Evolutionary conservation across 805 yeast species (phyloP).

Genomic region (Komagataella populi): DNA sequence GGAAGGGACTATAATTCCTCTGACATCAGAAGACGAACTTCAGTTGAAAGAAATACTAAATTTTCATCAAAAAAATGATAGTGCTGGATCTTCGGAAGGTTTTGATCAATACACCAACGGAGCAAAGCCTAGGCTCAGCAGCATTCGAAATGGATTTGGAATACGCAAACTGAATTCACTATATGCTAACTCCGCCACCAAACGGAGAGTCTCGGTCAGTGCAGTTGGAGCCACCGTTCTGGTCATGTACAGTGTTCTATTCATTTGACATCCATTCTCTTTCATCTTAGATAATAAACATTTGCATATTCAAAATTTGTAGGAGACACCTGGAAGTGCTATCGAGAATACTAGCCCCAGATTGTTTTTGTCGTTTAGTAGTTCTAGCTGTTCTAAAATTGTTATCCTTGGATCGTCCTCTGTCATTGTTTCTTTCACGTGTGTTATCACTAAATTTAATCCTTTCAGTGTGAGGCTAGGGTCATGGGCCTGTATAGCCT

Average conservation of each 20-base stretch:
- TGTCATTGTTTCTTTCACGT: slow-evolving; percentile 31
- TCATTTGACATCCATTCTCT: neutral
- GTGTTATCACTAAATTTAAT: slow-evolving; percentile 35
- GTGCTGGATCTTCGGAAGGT: neutral
- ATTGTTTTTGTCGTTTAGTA: slow-evolving; percentile 18
- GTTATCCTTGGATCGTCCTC: slow-evolving; percentile 40
- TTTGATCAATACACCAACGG: neutral
- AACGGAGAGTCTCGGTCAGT: neutral
- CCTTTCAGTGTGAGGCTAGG: slow-evolving; percentile 22
- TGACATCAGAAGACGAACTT: neutral
- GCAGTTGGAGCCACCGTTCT: neutral
- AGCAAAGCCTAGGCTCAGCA: neutral
- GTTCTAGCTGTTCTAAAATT: slow-evolving; percentile 35
- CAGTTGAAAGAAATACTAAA: neutral
- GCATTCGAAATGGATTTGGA: neutral
- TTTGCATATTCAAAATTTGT: slow-evolving; percentile 6
- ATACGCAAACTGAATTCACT: neutral
- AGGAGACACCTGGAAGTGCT: slow-evolving; percentile 42
- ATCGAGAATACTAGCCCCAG: slow-evolving; percentile 35
- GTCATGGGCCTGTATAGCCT: slow-evolving; percentile 8
- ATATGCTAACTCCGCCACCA: neutral
- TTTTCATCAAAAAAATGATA: neutral
- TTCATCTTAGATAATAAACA: neutral
- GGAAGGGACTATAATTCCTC: neutral
- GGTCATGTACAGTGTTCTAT: neutral